Base-by-base conservation (phyloP, 139 green algal genomes). In the Penium margaritaceum region DNA sequence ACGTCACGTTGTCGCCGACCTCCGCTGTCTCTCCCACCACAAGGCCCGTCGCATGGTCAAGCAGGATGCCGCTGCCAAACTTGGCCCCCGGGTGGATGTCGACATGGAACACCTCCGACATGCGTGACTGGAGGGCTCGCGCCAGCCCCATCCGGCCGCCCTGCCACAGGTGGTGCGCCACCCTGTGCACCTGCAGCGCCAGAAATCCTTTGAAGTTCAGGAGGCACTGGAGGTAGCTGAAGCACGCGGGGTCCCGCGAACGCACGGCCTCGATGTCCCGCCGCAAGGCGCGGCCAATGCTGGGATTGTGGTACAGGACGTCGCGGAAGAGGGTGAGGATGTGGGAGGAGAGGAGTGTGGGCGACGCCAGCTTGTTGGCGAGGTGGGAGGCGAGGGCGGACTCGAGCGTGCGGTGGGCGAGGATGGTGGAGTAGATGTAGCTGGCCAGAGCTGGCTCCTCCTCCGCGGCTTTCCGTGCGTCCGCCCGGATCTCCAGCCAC, bases 371-470 rank as follows among this genome's bases (percentile, higher is more conserved):
- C 72, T 96, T 95, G 84, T 97, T 98, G 44, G 92, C 88, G 35
- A 99, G 85, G 36, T 97, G 82, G 63, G 96, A 96, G 0, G 91
- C 87, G 43, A 99, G 67, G 5, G 87, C 73, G 24, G 86, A 84
- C 63, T 92, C 89, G 58, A 98, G 81, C 1, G 80, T 87, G 41
- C 82, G 67, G 63, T 99, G 95, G 43, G 86, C 89, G 46, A 99
- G 80, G 21, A 99, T 90, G n/a, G 84, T 92, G n/a, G 89, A 90
- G 80, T 97, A 96, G 53, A 97, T 74, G 67, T 93, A 96, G 74
- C 84, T 91, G 5, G 86, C 88, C 32, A 98, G 84, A 1, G 91
- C 81, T 3, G 94, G 91, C 84, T 99, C 94, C 5, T 54, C 53
- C 9, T 88, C 83, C 36, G 75, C 67, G 34, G 81, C 82, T 36